Percentiles rank a stretch among this genome's conserved stretches.
phyloP scores from a whole-genome alignment of 2,329 filamentous ascomycete genomes.

The Rhinocladiella similis region DNA sequence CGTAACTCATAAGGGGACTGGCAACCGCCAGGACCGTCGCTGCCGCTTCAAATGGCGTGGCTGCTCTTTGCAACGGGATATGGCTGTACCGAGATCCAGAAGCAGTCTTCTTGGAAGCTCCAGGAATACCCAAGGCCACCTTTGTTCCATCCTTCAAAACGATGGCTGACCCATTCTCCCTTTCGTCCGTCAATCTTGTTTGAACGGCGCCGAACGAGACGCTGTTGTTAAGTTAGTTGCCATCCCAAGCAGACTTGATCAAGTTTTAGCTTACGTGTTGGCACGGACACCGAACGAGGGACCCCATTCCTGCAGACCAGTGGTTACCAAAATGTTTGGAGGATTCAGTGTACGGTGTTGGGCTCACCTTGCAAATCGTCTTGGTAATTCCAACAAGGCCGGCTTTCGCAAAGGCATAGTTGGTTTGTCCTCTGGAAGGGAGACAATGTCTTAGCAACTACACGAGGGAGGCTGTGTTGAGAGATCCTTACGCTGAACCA shows the following conservation, averaged over 20 bases:
- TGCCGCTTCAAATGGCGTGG: slow-evolving; percentile 77
- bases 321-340: too few relatives aligned
- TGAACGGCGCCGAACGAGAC: slow-evolving; percentile 78
- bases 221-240: slow-evolving; percentile 64
- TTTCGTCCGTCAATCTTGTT: slow-evolving; percentile 76
- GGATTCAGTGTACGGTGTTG: too few relatives aligned
- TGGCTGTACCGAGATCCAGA: slow-evolving; percentile 56
- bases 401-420: background rate
- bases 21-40: slow-evolving; percentile 74
- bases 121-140: slow-evolving; percentile 72
- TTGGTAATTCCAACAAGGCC: background rate
- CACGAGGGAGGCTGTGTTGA: too few relatives aligned
- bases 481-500: slow-evolving; percentile 85
- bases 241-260: too few relatives aligned
- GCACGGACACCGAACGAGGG: too few relatives aligned
- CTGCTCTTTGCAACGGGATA: slow-evolving; percentile 76
- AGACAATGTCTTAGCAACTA: too few relatives aligned
- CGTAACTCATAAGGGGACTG: slow-evolving; percentile 80
- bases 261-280: too few relatives aligned
- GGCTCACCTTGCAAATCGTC: background rate
- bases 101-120: slow-evolving; percentile 44
- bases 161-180: slow-evolving; percentile 77
- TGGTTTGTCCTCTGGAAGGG: background rate
- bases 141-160: slow-evolving; percentile 73
- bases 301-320: too few relatives aligned